Evolutionary conservation across 768 basidiomycete genomes (phyloP).

Genomic region (Xerocomus potaroensis): DNA sequence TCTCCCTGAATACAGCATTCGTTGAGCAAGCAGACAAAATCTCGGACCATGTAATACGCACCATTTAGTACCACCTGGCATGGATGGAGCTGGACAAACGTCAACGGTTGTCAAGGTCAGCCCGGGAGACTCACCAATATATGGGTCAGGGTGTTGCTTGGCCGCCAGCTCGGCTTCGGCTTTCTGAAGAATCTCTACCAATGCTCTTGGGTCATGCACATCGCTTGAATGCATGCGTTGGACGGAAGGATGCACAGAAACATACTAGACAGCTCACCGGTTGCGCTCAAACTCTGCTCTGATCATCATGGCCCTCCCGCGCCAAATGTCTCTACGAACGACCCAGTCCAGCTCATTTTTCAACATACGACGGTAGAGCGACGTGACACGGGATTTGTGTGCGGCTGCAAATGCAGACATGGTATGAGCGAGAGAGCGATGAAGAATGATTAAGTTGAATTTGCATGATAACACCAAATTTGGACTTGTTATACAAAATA

Average conservation of each 20-base stretch:
- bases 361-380: constrained; percentile 83
- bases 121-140: constrained; percentile 66
- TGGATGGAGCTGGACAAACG: constrained; percentile 56
- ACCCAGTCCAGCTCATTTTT: constrained; percentile 90
- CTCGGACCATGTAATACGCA: constrained; percentile 37
- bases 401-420: constrained; percentile 60
- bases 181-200: constrained; percentile 71
- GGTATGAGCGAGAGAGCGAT: too few species aligned
- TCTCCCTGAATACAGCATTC: constrained; percentile 52
- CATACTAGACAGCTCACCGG: constrained; percentile 48
- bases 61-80: constrained; percentile 97
- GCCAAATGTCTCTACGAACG: constrained; percentile 81
- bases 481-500: constrained; percentile 4
- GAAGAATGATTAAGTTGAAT: constrained; percentile 6
- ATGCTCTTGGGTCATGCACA: constrained; percentile 77
- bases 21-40: background rate
- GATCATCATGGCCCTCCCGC: constrained; percentile 78
- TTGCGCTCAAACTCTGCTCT: constrained; percentile 92
- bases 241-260: background rate
- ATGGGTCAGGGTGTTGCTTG: constrained; percentile 85
- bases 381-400: constrained; percentile 84
- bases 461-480: constrained; percentile 15
- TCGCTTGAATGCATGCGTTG: constrained; percentile 43
- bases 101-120: constrained; percentile 1
- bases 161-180: constrained; percentile 72